Base-by-base conservation (phyloP, 805 yeast genomes). In the Kodamaea restingae region DNA sequence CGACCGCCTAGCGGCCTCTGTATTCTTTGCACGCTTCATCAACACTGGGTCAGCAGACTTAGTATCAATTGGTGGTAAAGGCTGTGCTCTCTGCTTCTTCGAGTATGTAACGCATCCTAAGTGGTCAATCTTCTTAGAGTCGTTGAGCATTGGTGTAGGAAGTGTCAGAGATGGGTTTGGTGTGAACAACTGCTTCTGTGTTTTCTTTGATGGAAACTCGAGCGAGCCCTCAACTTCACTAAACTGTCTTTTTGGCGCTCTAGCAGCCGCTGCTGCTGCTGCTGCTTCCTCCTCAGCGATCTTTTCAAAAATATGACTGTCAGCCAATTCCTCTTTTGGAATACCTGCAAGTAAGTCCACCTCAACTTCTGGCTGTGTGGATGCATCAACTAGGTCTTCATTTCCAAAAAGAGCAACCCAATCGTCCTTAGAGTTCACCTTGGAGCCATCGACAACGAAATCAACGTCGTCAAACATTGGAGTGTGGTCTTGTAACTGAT, bases 1-100 rank as follows among this genome's bases (percentile, higher is more conserved):
- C 18, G 96, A 88, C 57, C 96, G 78, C 63, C 97, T 80, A 6
- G 97, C 97, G 50, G 98, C 97, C 59, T 88, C 96, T n/a, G 91
- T 91, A 75, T 93, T 91, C 64, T 91, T 81, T 7, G 98, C 98
- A 60, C 98, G 81, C 70, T 91, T 91, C 53, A 84, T 61, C 33
- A 87, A 77, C 41, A 74, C 75, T n/a, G 82, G 77, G 60, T 88
- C 95, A 35, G 59, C 64, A 32, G 73, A 76, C 22, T 76, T 71
- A 32, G 69, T 45, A 34, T 76, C 75, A 40, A 88, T 73, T 7
- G 95, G 95, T 49, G 73, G 68, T 61, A 88, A 71, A 7, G 95
- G 95, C 43, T 69, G 65, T 20, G 76, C 47, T 53, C 95, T 79
- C 50, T 78, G 84, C 70, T 88, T 88, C 60, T 88, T 79, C 50